Conservation (phyloP, 768 basidiomycete genomes). For the Lentinula guzmanii region DNA sequence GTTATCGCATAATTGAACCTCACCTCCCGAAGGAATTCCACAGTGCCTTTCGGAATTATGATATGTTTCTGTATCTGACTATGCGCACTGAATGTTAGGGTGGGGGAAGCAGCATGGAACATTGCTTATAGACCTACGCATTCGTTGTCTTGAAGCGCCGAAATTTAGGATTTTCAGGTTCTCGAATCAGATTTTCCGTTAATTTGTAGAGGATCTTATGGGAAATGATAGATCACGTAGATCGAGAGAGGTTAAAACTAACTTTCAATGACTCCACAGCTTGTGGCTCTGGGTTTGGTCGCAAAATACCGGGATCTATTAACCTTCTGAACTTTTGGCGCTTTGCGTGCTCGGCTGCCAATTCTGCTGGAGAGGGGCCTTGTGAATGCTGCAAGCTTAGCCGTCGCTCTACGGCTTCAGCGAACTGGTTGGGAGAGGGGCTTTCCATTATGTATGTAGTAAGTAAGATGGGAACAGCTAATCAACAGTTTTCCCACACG, state of each 20-base stretch:
- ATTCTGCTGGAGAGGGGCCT: conserved; percentile 27
- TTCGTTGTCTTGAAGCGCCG: conserved; percentile 77
- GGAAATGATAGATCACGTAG: conserved; percentile 9
- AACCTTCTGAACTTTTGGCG: conserved; percentile 70
- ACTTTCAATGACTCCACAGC: conserved; percentile 64
- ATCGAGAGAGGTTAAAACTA: conserved; percentile 9
- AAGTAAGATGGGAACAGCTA: too few relatives aligned
- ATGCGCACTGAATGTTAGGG: background rate
- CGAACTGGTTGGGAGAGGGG: background rate
- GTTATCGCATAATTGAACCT: conserved; percentile 18
- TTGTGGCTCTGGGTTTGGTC: conserved; percentile 60
- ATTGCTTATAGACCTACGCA: conserved; percentile 16
- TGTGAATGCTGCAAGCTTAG: conserved; percentile 24
- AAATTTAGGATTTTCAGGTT: conserved; percentile 70
- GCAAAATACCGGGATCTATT: conserved; percentile 72
- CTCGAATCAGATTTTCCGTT: conserved; percentile 65
- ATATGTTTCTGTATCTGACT: conserved; percentile 34
- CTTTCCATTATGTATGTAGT: background rate
- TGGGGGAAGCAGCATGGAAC: conserved; percentile 29
- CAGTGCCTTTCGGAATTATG: conserved; percentile 64
- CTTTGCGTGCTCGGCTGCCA: conserved; percentile 52
- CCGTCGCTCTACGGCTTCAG: conserved; percentile 21
- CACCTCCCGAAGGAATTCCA: conserved; percentile 79
- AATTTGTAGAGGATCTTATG: conserved; percentile 43
- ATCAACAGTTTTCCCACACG: too few relatives aligned